Evolutionary conservation across 495 filamentous ascomycete species (phyloP).

Genomic region (Penicillium dipodomyicola): DNA sequence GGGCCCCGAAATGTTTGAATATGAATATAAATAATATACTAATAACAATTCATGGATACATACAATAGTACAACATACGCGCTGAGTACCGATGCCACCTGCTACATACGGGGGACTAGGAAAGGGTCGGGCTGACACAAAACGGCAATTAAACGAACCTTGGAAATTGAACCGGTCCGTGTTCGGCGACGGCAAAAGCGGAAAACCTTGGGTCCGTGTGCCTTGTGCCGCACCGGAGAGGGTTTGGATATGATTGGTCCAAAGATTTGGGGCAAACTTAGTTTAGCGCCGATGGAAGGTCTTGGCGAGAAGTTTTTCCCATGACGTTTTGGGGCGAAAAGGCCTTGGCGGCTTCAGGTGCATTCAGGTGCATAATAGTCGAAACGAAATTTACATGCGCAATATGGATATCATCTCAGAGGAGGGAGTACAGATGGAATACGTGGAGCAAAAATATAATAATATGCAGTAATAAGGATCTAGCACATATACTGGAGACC

Average conservation of each 20-base stretch:
- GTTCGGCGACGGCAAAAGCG: too few relatives aligned
- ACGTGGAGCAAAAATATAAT: not conserved
- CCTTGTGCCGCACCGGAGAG: conserved; percentile 1
- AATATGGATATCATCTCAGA: conserved; percentile 3
- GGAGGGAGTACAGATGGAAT: not conserved
- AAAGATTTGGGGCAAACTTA: not conserved
- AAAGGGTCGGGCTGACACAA: too few relatives aligned
- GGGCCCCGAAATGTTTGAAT: too few relatives aligned
- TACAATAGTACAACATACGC: too few relatives aligned
- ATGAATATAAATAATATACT: too few relatives aligned
- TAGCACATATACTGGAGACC: not conserved
- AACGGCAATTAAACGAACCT: too few relatives aligned
- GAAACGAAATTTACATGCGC: not conserved
- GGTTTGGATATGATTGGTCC: conserved; percentile 4
- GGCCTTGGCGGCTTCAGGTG: conserved; percentile 8
- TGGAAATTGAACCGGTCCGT: too few relatives aligned
- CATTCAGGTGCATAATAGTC: not conserved
- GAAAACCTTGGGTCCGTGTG: not conserved
- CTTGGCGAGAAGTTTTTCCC: conserved; percentile 12
- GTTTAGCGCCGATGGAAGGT: not conserved
- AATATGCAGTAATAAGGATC: not conserved
- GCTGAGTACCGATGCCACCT: not conserved
- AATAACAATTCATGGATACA: too few relatives aligned
- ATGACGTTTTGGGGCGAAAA: conserved; percentile 15
- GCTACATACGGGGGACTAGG: too few relatives aligned